Evolutionary conservation across 2,329 filamentous ascomycete species (phyloP).

Genomic region (Penicillium polonicum): DNA sequence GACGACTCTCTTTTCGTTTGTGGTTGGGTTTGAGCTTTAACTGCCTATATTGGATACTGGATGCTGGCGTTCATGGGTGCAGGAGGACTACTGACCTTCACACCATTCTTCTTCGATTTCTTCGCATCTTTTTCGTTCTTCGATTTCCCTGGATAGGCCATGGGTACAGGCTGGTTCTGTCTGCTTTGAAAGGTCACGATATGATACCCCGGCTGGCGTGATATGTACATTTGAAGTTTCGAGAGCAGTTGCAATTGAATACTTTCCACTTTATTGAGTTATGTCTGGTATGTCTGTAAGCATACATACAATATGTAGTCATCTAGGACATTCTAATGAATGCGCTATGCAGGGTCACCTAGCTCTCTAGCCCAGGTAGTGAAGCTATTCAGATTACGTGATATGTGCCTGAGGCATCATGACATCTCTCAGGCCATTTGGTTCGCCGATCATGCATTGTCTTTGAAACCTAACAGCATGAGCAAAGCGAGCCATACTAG

Average conservation of each 20-base stretch:
- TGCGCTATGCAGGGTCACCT: background rate
- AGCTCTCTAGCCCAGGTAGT: background rate
- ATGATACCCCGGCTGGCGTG: conserved; percentile 33
- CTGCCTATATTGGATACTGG: conserved; percentile 1
- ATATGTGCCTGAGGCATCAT: conserved; percentile 25
- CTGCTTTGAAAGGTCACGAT: conserved; percentile 25
- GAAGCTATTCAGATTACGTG: background rate
- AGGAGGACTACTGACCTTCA: background rate
- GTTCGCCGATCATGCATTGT: conserved; percentile 16
- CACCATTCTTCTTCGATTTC: conserved; percentile 4
- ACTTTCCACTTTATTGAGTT: conserved; percentile 1
- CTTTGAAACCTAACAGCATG: conserved; percentile 9
- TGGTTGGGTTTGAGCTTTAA: background rate
- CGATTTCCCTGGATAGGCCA: conserved; percentile 7
- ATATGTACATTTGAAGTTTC: conserved; percentile 11
- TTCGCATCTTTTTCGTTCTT: conserved; percentile 5
- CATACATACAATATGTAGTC: background rate
- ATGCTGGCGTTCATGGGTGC: conserved; percentile 19
- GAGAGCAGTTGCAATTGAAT: conserved; percentile 15
- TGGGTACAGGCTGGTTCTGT: conserved; percentile 22
- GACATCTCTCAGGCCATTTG: background rate
- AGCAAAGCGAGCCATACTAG: conserved; percentile 3
- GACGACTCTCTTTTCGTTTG: conserved; percentile 19
- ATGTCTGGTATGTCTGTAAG: background rate
- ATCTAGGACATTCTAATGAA: background rate